Base-by-base conservation (phyloP, 306 rosid species). In the Inga leiocalycina region DNA sequence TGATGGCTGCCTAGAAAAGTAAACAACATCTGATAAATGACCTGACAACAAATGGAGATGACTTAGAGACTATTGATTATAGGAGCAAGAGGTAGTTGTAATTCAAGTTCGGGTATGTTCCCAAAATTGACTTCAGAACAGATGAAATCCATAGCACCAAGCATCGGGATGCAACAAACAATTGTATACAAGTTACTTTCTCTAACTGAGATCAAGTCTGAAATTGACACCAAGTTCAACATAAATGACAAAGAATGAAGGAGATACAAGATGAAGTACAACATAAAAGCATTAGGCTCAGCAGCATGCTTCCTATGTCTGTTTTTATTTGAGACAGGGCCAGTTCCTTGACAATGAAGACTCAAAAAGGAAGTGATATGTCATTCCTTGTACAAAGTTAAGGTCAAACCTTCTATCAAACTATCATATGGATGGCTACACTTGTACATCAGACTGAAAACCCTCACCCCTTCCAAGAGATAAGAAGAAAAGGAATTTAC, bases 201-300 rank as follows among this genome's bases (percentile, higher is more conserved):
- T 22, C 20, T 44, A 44, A 71, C n/a, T 44, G 79, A 72, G 52
- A 72, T 24, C 10, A 70, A 35, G 77, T 45, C 48, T 32, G 39
- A 43, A 80, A 44, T 72, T 15, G 64, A 59, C 6, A 61, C 68
- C 41, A n/a, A 24, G 43, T 45, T 45, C 5, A 22, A 34, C 37
- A 74, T 46, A 74, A 34, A 59, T 46, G 34, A 74, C 37, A 39
- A 44, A 48, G 37, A 73, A 72, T 59, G 78, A 80, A 71, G 54
- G 56, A 30, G 39, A n/a, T 44, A 46, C 65, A 74, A 48, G 74
- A 74, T 35, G 75, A 64, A 46, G 68, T 20, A 51, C 15, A 11
- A 48, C 41, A 34, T 41, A 61, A 46, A 80, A 72, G 74, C 27
- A 43, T 20, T 8, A 73, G 37, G 43, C 32, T 76, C 70, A 19